Evolutionary conservation across 805 yeast species (phyloP).

Genomic region (Kodamaea neixiangensis): DNA sequence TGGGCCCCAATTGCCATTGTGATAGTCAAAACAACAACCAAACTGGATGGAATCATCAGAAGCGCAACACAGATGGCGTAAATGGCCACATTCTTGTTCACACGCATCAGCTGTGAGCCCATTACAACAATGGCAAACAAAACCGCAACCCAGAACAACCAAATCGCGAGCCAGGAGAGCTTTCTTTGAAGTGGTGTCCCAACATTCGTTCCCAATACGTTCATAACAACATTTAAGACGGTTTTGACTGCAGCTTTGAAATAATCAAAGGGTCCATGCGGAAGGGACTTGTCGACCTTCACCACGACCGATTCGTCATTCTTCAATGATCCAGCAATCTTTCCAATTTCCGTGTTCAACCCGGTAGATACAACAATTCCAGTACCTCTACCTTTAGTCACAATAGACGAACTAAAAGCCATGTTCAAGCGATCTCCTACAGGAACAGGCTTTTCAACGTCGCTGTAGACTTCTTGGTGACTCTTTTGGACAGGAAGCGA

Average conservation of each 20-base stretch:
- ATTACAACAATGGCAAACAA: conserved; percentile 40
- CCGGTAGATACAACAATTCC: conserved; percentile 44
- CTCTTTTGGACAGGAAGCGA: conserved; percentile 38
- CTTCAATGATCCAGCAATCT: conserved; percentile 38
- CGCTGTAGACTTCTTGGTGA: conserved; percentile 36
- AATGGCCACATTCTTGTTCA: conserved; percentile 37
- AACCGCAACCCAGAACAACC: conserved; percentile 49
- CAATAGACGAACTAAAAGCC: conserved; percentile 39
- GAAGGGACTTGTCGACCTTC: conserved; percentile 37
- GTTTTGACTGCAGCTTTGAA: conserved; percentile 39
- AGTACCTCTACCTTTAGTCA: conserved; percentile 43
- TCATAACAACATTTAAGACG: conserved; percentile 41
- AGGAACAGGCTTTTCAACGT: conserved; percentile 35
- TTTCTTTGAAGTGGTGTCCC: conserved; percentile 50
- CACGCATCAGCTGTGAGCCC: conserved; percentile 37
- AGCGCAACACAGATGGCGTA: conserved; percentile 44
- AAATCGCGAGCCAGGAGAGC: conserved; percentile 51
- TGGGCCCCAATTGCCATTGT: conserved; percentile 45
- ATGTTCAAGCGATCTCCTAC: conserved; percentile 40
- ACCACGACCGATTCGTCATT: conserved; percentile 22
- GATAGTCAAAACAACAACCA: conserved; percentile 40
- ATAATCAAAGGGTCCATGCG: conserved; percentile 39
- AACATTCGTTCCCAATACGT: conserved; percentile 48
- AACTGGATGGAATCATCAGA: conserved; percentile 42
- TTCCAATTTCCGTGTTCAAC: conserved; percentile 42